Evolutionary conservation across 2,329 filamentous ascomycete species (phyloP).

Genomic region (Pezicula neosporulosa): DNA sequence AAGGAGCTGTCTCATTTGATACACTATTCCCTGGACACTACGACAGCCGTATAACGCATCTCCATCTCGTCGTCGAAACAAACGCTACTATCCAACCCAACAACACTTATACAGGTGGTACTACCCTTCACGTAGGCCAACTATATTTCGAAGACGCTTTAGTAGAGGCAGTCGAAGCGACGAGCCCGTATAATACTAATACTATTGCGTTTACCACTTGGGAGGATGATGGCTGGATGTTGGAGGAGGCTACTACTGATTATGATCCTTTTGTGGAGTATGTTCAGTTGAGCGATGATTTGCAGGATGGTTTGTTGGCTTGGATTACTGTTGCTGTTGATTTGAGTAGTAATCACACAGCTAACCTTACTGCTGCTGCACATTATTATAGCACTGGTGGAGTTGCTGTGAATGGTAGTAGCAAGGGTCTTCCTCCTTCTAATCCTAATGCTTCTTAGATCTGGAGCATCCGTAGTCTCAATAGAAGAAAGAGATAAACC

Average conservation of each 20-base stretch:
- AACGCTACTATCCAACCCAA: slow-evolving; percentile 25
- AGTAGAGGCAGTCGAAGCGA: slow-evolving; percentile 2
- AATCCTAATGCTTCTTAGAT: slow-evolving; percentile 6
- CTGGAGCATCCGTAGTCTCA: too few species aligned
- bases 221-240: slow-evolving; percentile 4
- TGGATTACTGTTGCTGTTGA: slow-evolving; percentile 9
- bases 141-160: slow-evolving; percentile 3
- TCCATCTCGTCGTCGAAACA: slow-evolving; percentile 30
- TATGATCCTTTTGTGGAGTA: slow-evolving; percentile 9
- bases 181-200: slow-evolving; percentile 1
- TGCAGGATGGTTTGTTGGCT: slow-evolving; percentile 4
- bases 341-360: slow-evolving; percentile 8
- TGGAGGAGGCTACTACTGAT: slow-evolving; percentile 6
- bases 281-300: slow-evolving; percentile 5
- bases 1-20: slow-evolving; percentile 39
- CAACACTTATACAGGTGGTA: slow-evolving; percentile 45
- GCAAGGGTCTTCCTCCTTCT: slow-evolving; percentile 8
- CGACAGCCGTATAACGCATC: slow-evolving; percentile 41
- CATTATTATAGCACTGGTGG: slow-evolving; percentile 6
- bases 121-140: slow-evolving; percentile 2
- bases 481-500: too few species aligned
- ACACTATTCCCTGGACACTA: slow-evolving; percentile 44
- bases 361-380: slow-evolving; percentile 9
- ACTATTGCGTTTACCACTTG: slow-evolving; percentile 4
- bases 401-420: slow-evolving; percentile 4